phyloP scores from a whole-genome alignment of 805 yeast species.

The Starmerella bombi region DNA sequence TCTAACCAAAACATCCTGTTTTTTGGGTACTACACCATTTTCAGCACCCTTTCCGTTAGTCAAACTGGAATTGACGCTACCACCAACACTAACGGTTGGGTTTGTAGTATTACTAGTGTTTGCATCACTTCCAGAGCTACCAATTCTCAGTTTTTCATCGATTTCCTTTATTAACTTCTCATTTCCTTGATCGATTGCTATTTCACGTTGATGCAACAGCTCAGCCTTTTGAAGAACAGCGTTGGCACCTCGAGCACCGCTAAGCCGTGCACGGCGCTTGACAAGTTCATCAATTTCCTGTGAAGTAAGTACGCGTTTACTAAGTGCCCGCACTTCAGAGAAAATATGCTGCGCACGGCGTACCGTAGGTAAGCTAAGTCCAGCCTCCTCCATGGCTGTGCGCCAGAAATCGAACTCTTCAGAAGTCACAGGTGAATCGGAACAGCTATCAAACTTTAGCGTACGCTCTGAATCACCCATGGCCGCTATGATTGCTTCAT shows the following conservation, averaged over 20 bases:
- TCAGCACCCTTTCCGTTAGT: background rate
- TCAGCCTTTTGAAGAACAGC: constrained; percentile 64
- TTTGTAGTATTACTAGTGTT: too few species aligned
- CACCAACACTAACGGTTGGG: background rate
- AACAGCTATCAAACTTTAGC: constrained; percentile 65
- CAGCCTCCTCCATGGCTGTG: constrained; percentile 45
- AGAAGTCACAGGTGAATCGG: constrained; percentile 58
- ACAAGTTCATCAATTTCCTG: constrained; percentile 66
- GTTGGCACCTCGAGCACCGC: constrained; percentile 51
- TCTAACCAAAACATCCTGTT: constrained; percentile 2
- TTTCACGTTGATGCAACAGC: constrained; percentile 58
- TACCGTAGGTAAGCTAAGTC: constrained; percentile 44
- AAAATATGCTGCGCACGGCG: constrained; percentile 54
- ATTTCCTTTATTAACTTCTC: constrained; percentile 25
- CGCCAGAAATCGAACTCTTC: constrained; percentile 65
- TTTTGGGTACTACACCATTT: background rate
- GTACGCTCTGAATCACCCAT: constrained; percentile 66
- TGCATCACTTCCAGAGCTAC: background rate
- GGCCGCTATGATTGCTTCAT: constrained; percentile 55
- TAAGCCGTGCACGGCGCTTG: constrained; percentile 50
- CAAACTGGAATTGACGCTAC: background rate
- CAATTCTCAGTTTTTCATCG: constrained; percentile 24
- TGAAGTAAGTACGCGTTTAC: constrained; percentile 53
- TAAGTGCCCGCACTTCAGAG: constrained; percentile 48
- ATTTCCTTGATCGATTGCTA: constrained; percentile 43